phyloP scores from a whole-genome alignment of 352 stramenopile species.

The Pythium insidiosum region DNA sequence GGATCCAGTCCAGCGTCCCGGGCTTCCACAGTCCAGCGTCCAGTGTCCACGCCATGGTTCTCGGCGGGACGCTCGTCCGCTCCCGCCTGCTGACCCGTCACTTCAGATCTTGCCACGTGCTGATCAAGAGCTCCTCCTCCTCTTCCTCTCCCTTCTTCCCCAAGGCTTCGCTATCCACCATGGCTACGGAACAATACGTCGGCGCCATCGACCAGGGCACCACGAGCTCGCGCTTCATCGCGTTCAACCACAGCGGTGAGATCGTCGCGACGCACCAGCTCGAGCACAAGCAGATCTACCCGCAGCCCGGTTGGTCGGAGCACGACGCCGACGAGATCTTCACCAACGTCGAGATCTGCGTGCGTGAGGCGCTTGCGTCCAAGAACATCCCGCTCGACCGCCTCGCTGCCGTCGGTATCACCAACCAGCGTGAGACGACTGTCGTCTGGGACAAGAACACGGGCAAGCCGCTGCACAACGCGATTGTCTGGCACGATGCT shows the following conservation, averaged over 20 bases:
- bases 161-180: slow-evolving; percentile 12
- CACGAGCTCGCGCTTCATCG: slow-evolving; percentile 94
- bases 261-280: slow-evolving; percentile 91
- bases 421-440: slow-evolving; percentile 98
- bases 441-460: slow-evolving; percentile 95
- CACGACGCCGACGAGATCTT: slow-evolving; percentile 97
- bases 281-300: slow-evolving; percentile 96
- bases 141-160: slow-evolving; percentile 1
- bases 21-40: too few species aligned
- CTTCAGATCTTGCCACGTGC: slow-evolving; percentile 9
- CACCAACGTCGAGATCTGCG: slow-evolving; percentile 70
- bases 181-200: slow-evolving; percentile 42
- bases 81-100: too few species aligned
- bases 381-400: slow-evolving; percentile 55
- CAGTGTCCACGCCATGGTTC: too few species aligned
- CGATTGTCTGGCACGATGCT: slow-evolving; percentile 98
- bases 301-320: slow-evolving; percentile 94
- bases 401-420: slow-evolving; percentile 94
- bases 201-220: slow-evolving; percentile 97
- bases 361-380: slow-evolving; percentile 66
- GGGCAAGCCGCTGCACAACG: slow-evolving; percentile 95
- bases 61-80: too few species aligned
- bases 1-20: too few species aligned
- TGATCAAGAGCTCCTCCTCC: slow-evolving; percentile 1
- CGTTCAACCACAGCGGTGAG: slow-evolving; percentile 87